Evolutionary conservation across 2,329 filamentous ascomycete genomes (phyloP).

Genomic region (Ambrosiella cleistominuta): DNA sequence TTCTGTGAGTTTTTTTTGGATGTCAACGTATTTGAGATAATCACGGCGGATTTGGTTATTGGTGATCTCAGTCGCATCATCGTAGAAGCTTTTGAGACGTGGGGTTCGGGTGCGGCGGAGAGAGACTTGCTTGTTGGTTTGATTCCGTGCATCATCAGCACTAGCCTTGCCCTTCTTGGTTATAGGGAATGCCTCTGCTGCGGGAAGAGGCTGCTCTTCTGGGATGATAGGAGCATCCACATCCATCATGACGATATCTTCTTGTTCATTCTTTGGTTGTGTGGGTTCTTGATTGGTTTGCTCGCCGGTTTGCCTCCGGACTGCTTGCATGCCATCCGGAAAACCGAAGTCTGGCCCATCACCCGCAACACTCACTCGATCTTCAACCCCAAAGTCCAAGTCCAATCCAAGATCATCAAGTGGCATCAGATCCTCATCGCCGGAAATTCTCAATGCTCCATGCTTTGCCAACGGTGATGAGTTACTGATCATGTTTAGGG

Average conservation of each 20-base stretch:
- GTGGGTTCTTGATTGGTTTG: background rate
- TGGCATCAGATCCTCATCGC: conserved; percentile 12
- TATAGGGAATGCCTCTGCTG: conserved; percentile 21
- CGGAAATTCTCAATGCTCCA: conserved; percentile 7
- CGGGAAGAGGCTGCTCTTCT: conserved; percentile 23
- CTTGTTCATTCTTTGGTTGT: conserved; percentile 12
- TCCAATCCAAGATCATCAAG: conserved; percentile 14
- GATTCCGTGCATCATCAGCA: conserved; percentile 14
- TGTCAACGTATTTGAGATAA: conserved; percentile 28
- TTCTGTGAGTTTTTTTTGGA: conserved; percentile 30
- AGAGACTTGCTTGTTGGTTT: conserved; percentile 9
- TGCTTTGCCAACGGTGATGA: conserved; percentile 1
- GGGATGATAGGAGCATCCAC: conserved; percentile 22
- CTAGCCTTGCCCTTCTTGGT: conserved; percentile 8
- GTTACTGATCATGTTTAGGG: background rate
- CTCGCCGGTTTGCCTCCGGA: background rate
- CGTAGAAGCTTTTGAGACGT: conserved; percentile 18
- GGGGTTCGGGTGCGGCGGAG: conserved; percentile 17
- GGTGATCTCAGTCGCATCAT: conserved; percentile 17
- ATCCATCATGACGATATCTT: conserved; percentile 15
- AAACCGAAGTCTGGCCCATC: conserved; percentile 1
- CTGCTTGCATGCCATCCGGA: background rate
- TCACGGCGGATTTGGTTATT: conserved; percentile 17
- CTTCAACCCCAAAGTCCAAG: conserved; percentile 10
- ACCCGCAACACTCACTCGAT: background rate